Base-by-base conservation (phyloP, 768 basidiomycete species). In the Leccinellum luteum region DNA sequence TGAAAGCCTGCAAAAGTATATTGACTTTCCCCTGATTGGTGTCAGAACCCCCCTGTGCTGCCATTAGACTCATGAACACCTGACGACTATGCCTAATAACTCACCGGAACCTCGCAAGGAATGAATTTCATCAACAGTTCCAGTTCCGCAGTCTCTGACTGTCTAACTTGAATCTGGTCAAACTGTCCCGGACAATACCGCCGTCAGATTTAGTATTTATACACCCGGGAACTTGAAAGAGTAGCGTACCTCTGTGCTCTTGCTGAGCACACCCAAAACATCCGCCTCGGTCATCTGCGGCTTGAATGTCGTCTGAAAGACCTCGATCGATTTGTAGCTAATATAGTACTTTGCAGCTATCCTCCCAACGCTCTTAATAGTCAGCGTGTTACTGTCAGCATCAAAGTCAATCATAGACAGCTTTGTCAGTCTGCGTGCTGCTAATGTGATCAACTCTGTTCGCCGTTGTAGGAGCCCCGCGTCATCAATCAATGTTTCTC, bases 331-430 rank as follows among this genome's bases (percentile, higher is more conserved):
- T 45, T 83, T 75, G 69, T 92, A 76, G 19, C 89, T 84, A 67
- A 99, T 90, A 73, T 98, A 99, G 73, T 97, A 99, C 73, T 90
- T 95, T 4, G 96, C 93, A 0, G 97, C 94, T 64, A 98, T 95
- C 61, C 94, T 79, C n/a, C 97, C 97, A 3, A 96, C 74, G 61
- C 97, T 95, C n/a, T 90, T 92, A 62, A 88, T 84, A 3, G 79
- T 75, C 56, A 97, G 86, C 2, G 79, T 73, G 13, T 82, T 84
- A 5, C 76, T 79, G 1, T 69, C 69, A 34, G 75, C 69, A 65
- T 94, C 86, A 65, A 86, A 90, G 47, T 82, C 78, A 52, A 98
- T 87, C 97, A 99, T 99, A 41, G 82, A 79, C 13, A 85, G 79
- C 28, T 82, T 77, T 23, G 84, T 79, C 2, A 99, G 83, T 57